Evolutionary conservation across 805 yeast species (phyloP).

Genomic region (Jamesozyma jinghongensis): DNA sequence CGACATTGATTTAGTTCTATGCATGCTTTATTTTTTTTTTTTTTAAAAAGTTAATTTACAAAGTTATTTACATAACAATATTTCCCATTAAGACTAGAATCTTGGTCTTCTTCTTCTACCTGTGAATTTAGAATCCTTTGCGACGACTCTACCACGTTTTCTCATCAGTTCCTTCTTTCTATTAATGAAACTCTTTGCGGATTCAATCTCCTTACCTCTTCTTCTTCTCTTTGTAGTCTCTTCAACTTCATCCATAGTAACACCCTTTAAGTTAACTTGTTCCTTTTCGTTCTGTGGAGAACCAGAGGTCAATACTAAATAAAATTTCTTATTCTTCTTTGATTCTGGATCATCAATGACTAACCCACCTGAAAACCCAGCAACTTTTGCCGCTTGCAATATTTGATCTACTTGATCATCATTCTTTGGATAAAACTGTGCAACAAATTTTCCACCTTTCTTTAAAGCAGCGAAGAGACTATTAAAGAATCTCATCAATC

Average conservation of each 20-base stretch:
- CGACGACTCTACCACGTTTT: constrained; percentile 83
- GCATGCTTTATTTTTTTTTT: too few relatives aligned
- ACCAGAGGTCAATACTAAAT: constrained; percentile 62
- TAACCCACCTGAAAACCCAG: constrained; percentile 95
- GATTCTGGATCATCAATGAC: constrained; percentile 91
- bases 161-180: constrained; percentile 92
- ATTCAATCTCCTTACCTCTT: constrained; percentile 38
- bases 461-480: constrained; percentile 76
- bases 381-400: constrained; percentile 74
- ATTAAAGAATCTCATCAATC: constrained; percentile 76
- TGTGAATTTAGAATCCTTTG: constrained; percentile 83
- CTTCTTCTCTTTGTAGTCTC: constrained; percentile 9
- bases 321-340: constrained; percentile 83
- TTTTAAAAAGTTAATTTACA: not conserved
- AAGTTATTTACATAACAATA: not conserved
- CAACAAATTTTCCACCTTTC: constrained; percentile 95
- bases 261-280: constrained; percentile 68
- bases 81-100: constrained; percentile 33
- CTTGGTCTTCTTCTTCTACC: constrained; percentile 72
- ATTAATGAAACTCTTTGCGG: constrained; percentile 68
- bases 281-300: constrained; percentile 70
- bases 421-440: constrained; percentile 91
- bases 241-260: constrained; percentile 65
- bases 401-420: constrained; percentile 77
- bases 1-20: too few relatives aligned